phyloP scores from a whole-genome alignment of 164 flowering plant genomes.

The Warburgia ugandensis region DNA sequence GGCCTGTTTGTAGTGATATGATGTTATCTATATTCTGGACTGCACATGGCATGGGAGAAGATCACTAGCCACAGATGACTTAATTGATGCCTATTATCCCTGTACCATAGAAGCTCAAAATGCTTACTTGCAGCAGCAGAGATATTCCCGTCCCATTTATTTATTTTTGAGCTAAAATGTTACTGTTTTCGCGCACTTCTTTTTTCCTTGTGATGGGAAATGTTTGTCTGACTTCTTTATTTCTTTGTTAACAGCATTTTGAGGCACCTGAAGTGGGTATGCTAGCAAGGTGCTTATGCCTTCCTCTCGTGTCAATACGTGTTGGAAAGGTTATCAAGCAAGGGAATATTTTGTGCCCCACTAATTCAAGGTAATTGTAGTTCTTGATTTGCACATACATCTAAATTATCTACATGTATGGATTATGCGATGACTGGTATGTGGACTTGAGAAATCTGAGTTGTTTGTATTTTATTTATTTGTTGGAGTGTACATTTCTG shows the following conservation, averaged over 20 bases:
- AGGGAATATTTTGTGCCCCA: slow-evolving; percentile 65
- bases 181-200: neutral
- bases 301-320: slow-evolving; percentile 87
- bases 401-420: neutral
- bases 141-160: neutral
- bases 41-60: no score
- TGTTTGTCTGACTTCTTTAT: neutral
- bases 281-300: slow-evolving; percentile 87
- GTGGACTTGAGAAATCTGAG: no score
- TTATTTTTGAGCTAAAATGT: neutral
- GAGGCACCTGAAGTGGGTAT: slow-evolving; percentile 82
- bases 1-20: no score
- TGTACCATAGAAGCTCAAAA: no score
- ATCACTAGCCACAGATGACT: no score
- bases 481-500: no score
- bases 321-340: slow-evolving; percentile 80
- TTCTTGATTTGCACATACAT: neutral
- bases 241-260: slow-evolving; percentile 49
- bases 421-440: neutral
- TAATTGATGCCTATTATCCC: no score
- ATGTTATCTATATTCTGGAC: no score
- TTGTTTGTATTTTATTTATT: no score
- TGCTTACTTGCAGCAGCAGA: neutral
- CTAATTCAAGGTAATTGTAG: slow-evolving; percentile 47
- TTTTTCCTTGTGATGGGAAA: neutral